phyloP scores from a whole-genome alignment of 2,329 filamentous ascomycete species.

The Fragosphaeria purpurea region DNA sequence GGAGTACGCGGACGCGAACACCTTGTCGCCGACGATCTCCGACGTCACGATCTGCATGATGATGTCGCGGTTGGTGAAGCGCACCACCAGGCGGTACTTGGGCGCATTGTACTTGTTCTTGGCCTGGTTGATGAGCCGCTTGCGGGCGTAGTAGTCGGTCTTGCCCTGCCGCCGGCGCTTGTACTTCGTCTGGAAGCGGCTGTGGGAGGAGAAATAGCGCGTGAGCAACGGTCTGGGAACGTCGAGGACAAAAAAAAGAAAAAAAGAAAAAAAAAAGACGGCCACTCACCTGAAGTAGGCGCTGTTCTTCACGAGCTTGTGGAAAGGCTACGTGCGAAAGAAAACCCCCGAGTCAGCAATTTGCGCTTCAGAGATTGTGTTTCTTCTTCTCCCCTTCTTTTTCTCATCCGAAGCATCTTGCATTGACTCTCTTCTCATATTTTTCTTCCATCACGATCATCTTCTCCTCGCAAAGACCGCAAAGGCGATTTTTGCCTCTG shows the following conservation, averaged over 20 bases:
- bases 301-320: conserved; percentile 94
- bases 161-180: conserved; percentile 91
- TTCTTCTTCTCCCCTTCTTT: conserved; percentile 30
- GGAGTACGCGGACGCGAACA: conserved; percentile 83
- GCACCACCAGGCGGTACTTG: conserved; percentile 99
- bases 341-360: conserved; percentile 91
- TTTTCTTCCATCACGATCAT: not conserved
- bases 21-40: conserved; percentile 96
- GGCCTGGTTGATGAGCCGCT: conserved; percentile 98
- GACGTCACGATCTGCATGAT: conserved; percentile 95
- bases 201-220: conserved; percentile 26
- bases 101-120: conserved; percentile 99
- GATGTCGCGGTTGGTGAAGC: conserved; percentile 99
- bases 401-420: conserved; percentile 92
- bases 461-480: too few relatives aligned
- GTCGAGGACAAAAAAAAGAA: too few relatives aligned
- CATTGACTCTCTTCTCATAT: conserved; percentile 55
- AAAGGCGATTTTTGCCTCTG: conserved; percentile 2
- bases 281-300: conserved; percentile 89
- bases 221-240: too few relatives aligned
- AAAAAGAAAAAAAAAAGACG: not conserved
- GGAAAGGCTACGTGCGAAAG: conserved; percentile 58
- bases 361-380: conserved; percentile 77
- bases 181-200: conserved; percentile 99
- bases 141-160: conserved; percentile 99